These are phyloP conservation scores for Pachysandra terminalis DNA, from an alignment of 164 flowering plant species.

Conservation along the genomic window DNA sequence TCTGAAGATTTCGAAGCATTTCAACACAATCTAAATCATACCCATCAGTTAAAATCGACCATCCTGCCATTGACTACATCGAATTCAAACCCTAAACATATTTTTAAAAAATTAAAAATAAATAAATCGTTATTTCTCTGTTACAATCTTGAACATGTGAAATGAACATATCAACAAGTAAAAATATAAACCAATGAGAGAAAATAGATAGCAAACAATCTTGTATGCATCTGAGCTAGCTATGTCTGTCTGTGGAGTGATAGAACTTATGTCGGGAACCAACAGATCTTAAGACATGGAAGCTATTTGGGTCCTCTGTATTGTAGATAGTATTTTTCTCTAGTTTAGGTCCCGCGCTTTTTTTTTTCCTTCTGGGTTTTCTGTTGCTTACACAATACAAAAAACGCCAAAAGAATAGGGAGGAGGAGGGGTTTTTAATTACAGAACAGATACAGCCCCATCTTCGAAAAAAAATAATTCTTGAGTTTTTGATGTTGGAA, in stretches of 20 bases:
- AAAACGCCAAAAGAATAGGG: no score
- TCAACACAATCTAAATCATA: conserved; percentile 23
- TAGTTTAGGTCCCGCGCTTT: neutral
- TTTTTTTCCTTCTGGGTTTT: no score
- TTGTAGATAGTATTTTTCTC: no score
- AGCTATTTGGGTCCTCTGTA: neutral
- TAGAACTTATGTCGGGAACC: conserved; percentile 9
- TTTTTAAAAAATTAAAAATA: no score
- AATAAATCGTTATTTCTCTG: neutral
- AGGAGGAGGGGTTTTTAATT: no score
- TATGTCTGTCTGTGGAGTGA: neutral
- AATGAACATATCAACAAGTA: neutral
- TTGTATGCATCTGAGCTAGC: neutral
- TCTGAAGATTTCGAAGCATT: conserved; percentile 18
- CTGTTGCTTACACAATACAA: no score
- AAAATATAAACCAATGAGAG: no score
- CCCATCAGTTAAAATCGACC: conserved; percentile 40
- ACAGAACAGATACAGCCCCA: no score
- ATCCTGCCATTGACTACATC: conserved; percentile 43
- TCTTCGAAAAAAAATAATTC: no score
- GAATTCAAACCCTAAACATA: conserved; percentile 12
- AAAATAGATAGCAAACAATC: neutral
- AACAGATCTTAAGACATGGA: neutral
- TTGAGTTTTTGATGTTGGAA: no score
- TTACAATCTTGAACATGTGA: neutral